Conservation (phyloP, 805 yeast species). For the Suhomyces sp. region DNA sequence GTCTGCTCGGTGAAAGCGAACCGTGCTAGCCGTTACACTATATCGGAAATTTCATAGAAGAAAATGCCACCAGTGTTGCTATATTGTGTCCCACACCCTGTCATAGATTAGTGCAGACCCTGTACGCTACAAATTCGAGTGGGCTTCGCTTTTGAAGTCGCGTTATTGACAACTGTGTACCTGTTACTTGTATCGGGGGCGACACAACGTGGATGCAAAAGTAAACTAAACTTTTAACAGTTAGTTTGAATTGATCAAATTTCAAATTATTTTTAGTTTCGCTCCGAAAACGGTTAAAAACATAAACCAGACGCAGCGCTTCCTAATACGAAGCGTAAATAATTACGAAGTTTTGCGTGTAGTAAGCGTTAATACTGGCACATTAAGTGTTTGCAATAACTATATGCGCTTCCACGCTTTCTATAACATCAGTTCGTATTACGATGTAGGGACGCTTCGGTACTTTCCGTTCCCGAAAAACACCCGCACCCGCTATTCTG, state of each 20-base stretch:
- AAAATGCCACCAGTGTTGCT: too few relatives aligned
- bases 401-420: not conserved
- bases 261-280: not conserved
- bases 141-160: too few relatives aligned
- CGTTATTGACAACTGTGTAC: not conserved
- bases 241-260: not conserved
- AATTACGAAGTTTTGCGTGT: not conserved
- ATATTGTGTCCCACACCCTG: too few relatives aligned
- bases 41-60: slow-evolving; percentile 12
- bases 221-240: too few relatives aligned
- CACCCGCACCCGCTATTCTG: not conserved
- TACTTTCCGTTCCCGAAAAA: not conserved
- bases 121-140: too few relatives aligned
- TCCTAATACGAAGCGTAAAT: not conserved
- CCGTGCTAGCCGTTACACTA: slow-evolving; percentile 51
- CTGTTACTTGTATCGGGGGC: not conserved
- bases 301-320: not conserved
- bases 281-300: not conserved
- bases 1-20: slow-evolving; percentile 82
- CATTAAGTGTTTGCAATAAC: not conserved
- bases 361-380: not conserved
- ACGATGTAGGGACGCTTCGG: not conserved
- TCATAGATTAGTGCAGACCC: too few relatives aligned
- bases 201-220: too few relatives aligned
- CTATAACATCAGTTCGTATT: not conserved